Evolutionary conservation across 1,139 yeast species (phyloP).

Genomic region (Pichia sp.): DNA sequence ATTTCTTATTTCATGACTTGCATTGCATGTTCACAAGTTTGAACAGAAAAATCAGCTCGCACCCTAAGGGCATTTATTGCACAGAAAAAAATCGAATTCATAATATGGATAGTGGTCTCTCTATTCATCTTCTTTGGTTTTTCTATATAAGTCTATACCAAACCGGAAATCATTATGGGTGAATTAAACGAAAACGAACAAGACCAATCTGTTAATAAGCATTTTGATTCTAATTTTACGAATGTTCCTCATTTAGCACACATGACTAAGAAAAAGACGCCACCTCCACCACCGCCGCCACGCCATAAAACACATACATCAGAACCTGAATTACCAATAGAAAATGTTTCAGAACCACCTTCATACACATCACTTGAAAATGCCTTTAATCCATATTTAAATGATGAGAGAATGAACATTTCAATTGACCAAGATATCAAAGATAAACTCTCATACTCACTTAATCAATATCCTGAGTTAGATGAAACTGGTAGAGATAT

Average conservation of each 20-base stretch:
- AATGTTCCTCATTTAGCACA: slow-evolving; percentile 8
- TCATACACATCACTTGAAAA: neutral
- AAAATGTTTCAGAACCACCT: slow-evolving; percentile 1
- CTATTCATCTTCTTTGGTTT: too few relatives aligned
- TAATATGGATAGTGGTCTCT: too few relatives aligned
- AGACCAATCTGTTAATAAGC: neutral
- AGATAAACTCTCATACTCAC: slow-evolving; percentile 1
- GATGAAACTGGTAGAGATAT: too few relatives aligned
- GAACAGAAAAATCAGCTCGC: too few relatives aligned
- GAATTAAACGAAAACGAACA: neutral
- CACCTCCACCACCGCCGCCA: slow-evolving; percentile 11
- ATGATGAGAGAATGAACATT: neutral
- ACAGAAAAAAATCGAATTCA: too few relatives aligned
- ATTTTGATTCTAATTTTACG: neutral
- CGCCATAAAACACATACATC: neutral
- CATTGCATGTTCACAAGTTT: too few relatives aligned
- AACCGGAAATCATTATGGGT: too few relatives aligned
- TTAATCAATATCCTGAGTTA: neutral
- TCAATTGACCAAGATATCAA: slow-evolving; percentile 7
- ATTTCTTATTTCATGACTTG: too few relatives aligned
- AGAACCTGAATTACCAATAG: neutral
- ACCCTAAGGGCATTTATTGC: too few relatives aligned
- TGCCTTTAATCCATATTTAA: neutral
- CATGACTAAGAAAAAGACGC: slow-evolving; percentile 3
- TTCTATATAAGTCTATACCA: too few relatives aligned